Base-by-base conservation (phyloP, 805 yeast species). In the Sungouiella blattae region DNA sequence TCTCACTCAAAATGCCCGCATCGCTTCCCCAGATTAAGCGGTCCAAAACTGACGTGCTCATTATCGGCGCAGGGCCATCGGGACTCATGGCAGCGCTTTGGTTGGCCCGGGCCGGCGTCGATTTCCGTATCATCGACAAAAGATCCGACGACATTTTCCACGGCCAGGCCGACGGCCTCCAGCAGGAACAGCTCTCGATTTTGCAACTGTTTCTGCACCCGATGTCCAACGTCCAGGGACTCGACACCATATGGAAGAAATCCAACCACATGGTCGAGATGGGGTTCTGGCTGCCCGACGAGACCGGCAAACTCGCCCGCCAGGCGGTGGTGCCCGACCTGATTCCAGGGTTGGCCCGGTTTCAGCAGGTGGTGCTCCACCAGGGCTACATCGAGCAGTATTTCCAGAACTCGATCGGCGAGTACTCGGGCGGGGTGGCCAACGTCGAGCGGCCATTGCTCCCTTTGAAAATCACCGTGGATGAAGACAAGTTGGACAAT, bases 11-110 rank as follows among this genome's bases (percentile, higher is more conserved):
- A n/a, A 27, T 16, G 29, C 29, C 29, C 6, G 18, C 18, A 9
- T 14, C 29, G 9, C 13, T 12, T 13, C 18, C 55, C 7, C 13
- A 26, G 31, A 43, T 44, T 12, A 45, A 45, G 21, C 26, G 30
- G 18, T 36, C 47, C 3, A 25, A 42, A 20, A 53, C 57, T 1
- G 64, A 60, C 40, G 65, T 60, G 5, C 43, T 60, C n/a, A 55
- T 60, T 17, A 48, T 60, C 22, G 67, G 67, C 12, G 67, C 67
- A 15, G 67, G 67, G 11, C 67, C 67, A 11, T 59, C 67, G 6
- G 66, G 67, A 6, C 49, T 55, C 26, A 60, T 60, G 66, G 44
- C 55, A 9, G 66, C 63, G 6, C 38, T 35, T 18, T 46, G 55
- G 47, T 44, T 56, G n/a, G 56, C 63, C 7, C 42, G 63, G 11